Percentiles rank a stretch among this genome's conserved stretches.
Evolutionary conservation across 202 grass and related monocot species (phyloP).

Genomic region (Digitaria exilis): DNA sequence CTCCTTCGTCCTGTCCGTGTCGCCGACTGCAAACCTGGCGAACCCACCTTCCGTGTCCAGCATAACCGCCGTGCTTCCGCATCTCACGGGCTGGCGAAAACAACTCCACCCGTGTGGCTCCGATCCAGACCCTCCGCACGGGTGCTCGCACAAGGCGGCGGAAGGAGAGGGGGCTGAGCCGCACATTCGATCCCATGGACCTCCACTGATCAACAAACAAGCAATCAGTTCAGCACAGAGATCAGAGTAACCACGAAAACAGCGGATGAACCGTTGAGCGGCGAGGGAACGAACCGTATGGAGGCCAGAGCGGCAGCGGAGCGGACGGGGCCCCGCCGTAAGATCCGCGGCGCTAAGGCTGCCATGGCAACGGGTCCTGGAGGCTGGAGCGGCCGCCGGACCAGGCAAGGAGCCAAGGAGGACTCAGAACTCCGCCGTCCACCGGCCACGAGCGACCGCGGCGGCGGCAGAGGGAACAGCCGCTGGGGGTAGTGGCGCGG

Average conservation of each 20-base stretch:
- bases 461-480: too few species aligned
- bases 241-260: background rate
- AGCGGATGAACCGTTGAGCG: too few species aligned
- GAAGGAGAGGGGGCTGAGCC: background rate
- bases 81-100: conserved; percentile 31
- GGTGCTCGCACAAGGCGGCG: background rate
- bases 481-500: too few species aligned
- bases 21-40: conserved; percentile 45
- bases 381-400: too few species aligned
- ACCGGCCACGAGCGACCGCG: background rate
- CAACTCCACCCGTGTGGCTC: background rate
- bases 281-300: conserved; percentile 17
- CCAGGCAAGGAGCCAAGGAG: background rate
- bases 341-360: background rate
- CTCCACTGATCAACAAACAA: conserved; percentile 45
- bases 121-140: background rate
- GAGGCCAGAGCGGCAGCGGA: background rate
- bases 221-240: background rate
- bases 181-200: conserved; percentile 3
- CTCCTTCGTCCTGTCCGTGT: background rate
- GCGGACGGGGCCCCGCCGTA: background rate
- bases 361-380: conserved; percentile 22
- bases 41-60: conserved; percentile 51
- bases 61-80: conserved; percentile 39
- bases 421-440: too few species aligned